Evolutionary conservation across 257 asterid species (phyloP), one percentile per base, ranked within the genome.

Genomic region (Solanum bukasovii): DNA sequence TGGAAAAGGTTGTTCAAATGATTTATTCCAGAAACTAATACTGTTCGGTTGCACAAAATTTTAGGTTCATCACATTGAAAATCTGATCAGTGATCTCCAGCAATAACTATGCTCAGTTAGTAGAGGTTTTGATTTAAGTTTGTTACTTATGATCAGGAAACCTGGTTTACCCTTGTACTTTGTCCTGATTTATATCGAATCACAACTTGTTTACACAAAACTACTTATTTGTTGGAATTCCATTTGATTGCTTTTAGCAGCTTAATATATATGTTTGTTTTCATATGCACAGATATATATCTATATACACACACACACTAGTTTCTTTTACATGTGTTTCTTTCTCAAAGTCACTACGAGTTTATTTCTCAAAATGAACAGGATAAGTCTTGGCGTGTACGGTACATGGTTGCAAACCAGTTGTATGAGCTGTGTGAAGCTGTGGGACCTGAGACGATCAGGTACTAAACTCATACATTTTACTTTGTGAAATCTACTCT

Each of bases 351-450:
- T 74, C 14, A 72, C 70, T 34, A 6, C 4, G 11, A 18, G 27
- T 59, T 31, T 87, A 25, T 84, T 52, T 49, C n/a, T 29, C 27
- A n/a, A 13, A 71, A 14, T 88, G 49, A 84, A 89, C 95, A 95
- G 99, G 99, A 97, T 88, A 97, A 97, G 91, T 97, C 99, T 83
- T 97, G 99, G 99, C 99, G 98, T 90, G 99, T 97, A 56, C 96
- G 99, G 38, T 97, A 97, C 92, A 93, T 96, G 98, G 98, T 97
- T 86, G 98, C 99, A 79, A 97, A 97, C 91, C 99, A 97, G 86
- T 88, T 97, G 90, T 97, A 97, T 81, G 99, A 97, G 91, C 98
- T 97, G 82, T 97, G 99, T 79, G 99, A 97, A 94, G 98, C 98
- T 84, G 98, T 97, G 77, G 99, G 98, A 87, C 97, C 97, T 72